Evolutionary conservation across 2,329 filamentous ascomycete genomes (phyloP).

Genomic region (Thermothelomyces thermophilus): DNA sequence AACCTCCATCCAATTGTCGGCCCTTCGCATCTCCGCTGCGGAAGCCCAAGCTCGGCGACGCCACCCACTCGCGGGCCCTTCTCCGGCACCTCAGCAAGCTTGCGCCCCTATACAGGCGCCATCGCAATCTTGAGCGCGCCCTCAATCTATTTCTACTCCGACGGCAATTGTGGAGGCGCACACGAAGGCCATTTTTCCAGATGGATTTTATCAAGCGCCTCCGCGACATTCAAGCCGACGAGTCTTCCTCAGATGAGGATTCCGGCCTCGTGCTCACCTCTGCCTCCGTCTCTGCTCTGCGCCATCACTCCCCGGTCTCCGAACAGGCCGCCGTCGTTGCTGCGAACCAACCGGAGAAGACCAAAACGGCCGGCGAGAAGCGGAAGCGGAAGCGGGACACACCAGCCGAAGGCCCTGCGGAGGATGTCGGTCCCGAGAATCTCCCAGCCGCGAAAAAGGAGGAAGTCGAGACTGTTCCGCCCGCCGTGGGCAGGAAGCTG

Average conservation of each 20-base stretch:
- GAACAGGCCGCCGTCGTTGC: conserved; percentile 3
- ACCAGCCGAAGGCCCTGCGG: not conserved
- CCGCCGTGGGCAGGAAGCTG: not conserved
- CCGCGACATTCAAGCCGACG: conserved; percentile 11
- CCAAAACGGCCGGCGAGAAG: conserved; percentile 1
- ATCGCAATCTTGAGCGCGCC: conserved; percentile 12
- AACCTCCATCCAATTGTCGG: too few species aligned
- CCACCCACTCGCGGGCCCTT: not conserved
- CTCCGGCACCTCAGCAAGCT: conserved; percentile 5
- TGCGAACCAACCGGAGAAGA: not conserved
- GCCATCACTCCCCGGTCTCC: not conserved
- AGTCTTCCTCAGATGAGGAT: conserved; percentile 14
- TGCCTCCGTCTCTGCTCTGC: not conserved
- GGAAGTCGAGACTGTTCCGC: not conserved
- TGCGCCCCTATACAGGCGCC: conserved; percentile 5
- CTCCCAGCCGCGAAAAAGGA: not conserved
- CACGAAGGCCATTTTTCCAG: conserved; percentile 4
- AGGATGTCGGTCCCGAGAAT: not conserved
- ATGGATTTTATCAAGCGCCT: conserved; percentile 12
- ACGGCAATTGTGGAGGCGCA: conserved; percentile 11
- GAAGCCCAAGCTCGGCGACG: not conserved
- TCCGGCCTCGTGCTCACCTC: not conserved
- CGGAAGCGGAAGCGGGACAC: conserved; percentile 6
- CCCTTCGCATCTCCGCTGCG: not conserved
- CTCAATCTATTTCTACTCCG: conserved; percentile 8